Evolutionary conservation across 83 land plant species (phyloP).

Genomic region (Thuja plicata): DNA sequence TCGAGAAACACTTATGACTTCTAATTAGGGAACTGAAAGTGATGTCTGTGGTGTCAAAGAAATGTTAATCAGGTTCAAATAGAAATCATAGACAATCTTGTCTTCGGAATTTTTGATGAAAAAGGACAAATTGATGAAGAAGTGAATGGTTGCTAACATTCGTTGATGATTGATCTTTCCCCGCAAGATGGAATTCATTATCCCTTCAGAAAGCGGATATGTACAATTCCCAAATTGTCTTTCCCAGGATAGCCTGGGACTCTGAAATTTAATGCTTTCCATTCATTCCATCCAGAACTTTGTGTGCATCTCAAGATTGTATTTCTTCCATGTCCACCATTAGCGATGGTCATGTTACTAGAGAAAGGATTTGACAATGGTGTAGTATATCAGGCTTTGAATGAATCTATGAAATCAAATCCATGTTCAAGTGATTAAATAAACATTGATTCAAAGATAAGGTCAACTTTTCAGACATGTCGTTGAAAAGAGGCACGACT

Average conservation of each 20-base stretch:
- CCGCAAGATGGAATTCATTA: background rate
- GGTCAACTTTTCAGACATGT: too few species aligned
- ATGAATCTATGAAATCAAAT: background rate
- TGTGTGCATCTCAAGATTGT: background rate
- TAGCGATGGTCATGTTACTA: background rate
- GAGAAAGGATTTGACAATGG: background rate
- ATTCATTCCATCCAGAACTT: slow-evolving; percentile 11
- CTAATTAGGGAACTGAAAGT: background rate
- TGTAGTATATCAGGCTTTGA: background rate
- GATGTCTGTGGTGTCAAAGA: background rate
- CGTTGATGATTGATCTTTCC: background rate
- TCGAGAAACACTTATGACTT: background rate
- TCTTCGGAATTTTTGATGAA: background rate
- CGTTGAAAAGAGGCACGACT: too few species aligned
- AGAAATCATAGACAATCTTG: background rate
- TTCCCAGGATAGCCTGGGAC: background rate
- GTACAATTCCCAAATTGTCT: background rate
- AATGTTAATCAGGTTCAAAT: background rate
- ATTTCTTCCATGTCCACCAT: background rate
- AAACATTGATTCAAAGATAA: background rate
- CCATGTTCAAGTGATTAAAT: background rate
- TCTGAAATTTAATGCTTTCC: slow-evolving; percentile 1
- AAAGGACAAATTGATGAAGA: background rate
- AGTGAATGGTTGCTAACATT: background rate
- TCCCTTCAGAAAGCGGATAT: slow-evolving; percentile 8